phyloP scores from a whole-genome alignment of 805 yeast genomes.

The Candida germanica region DNA sequence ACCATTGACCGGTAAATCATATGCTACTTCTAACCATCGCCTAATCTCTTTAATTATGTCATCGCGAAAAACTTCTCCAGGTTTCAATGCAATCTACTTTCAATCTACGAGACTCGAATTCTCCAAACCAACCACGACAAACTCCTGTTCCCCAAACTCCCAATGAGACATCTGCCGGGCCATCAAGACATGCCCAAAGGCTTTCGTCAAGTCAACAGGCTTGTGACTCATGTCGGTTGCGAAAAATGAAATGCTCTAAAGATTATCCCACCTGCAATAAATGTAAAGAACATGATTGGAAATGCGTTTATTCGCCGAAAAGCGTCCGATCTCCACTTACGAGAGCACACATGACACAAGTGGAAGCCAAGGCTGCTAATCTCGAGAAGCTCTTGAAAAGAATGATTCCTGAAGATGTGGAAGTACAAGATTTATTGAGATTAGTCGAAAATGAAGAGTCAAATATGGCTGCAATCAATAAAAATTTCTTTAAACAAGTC shows the following conservation, averaged over 20 bases:
- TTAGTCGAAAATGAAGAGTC: constrained; percentile 12
- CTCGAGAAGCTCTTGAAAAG: constrained; percentile 31
- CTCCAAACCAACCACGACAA: too few relatives aligned
- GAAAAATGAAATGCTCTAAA: constrained; percentile 79
- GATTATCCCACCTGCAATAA: constrained; percentile 74
- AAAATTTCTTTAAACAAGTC: constrained; percentile 13
- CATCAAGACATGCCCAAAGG: too few relatives aligned
- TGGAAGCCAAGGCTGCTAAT: constrained; percentile 48
- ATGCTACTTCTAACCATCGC: too few relatives aligned
- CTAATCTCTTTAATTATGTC: too few relatives aligned
- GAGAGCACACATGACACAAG: constrained; percentile 75
- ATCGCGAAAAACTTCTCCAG: too few relatives aligned
- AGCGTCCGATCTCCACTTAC: constrained; percentile 78
- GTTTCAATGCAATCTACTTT: too few relatives aligned
- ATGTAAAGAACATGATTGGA: constrained; percentile 72
- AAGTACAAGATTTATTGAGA: constrained; percentile 19
- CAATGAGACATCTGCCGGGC: too few relatives aligned
- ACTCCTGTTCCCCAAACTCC: too few relatives aligned
- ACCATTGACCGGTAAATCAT: too few relatives aligned
- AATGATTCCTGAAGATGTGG: constrained; percentile 29
- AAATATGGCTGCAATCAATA: constrained; percentile 2
- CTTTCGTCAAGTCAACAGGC: too few relatives aligned
- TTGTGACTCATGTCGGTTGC: constrained; percentile 79
- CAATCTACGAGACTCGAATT: too few relatives aligned
- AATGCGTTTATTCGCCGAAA: constrained; percentile 75